phyloP scores from a whole-genome alignment of 805 yeast species.

The Candida loeiensis region DNA sequence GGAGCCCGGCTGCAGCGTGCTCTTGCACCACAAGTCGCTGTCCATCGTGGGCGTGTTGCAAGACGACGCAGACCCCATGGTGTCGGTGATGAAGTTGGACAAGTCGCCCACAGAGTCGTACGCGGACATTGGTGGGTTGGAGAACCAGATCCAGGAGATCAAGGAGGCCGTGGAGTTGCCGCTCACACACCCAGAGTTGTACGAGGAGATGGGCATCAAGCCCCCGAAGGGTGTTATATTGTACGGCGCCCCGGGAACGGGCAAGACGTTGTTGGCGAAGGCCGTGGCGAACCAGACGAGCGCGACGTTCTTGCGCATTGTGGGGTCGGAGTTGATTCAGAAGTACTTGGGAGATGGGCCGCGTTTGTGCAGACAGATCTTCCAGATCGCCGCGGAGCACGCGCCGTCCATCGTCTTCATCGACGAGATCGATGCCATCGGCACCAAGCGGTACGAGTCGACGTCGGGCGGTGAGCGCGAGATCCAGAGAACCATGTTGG shows the following conservation, averaged over 20 bases:
- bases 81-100: slow-evolving; percentile 94
- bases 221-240: slow-evolving; percentile 98
- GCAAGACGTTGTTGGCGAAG: slow-evolving; percentile 90
- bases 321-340: slow-evolving; percentile 95
- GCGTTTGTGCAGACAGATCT: slow-evolving; percentile 85
- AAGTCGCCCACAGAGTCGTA: slow-evolving; percentile 96
- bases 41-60: slow-evolving; percentile 96
- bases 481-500: slow-evolving; percentile 97
- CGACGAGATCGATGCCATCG: slow-evolving; percentile 98
- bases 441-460: slow-evolving; percentile 96
- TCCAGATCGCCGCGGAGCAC: slow-evolving; percentile 93
- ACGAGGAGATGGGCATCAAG: slow-evolving; percentile 97
- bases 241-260: slow-evolving; percentile 98
- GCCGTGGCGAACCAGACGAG: slow-evolving; percentile 98
- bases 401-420: slow-evolving; percentile 98
- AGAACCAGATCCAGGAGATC: slow-evolving; percentile 93
- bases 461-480: slow-evolving; percentile 97
- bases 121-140: slow-evolving; percentile 96
- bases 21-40: slow-evolving; percentile 92
- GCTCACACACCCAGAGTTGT: slow-evolving; percentile 91
- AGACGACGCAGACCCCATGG: slow-evolving; percentile 98
- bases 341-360: slow-evolving; percentile 98
- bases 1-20: slow-evolving; percentile 96
- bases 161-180: slow-evolving; percentile 97
- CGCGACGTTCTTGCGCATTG: slow-evolving; percentile 93